Base-by-base conservation (phyloP, 345 rosid species). In the Linum trigynum region DNA sequence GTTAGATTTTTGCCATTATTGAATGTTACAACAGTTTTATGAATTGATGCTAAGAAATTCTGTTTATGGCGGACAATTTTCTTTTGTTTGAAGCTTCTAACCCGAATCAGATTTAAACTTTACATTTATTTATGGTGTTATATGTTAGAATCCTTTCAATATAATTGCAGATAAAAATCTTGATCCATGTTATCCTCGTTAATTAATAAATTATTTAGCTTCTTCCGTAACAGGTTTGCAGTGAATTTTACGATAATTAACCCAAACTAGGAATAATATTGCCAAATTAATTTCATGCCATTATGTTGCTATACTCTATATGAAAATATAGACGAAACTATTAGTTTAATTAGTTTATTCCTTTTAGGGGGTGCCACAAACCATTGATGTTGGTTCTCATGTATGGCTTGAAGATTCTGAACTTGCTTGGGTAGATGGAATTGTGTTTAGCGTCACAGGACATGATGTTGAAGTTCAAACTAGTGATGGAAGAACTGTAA, bases 391-490 rank as follows among this genome's bases (percentile, higher is more conserved):
- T 53, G 95, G 89, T 71, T 75, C 89, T 66, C 90, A 81, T 75
- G 75, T 92, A 45, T 92, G 98, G 98, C 80, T 87, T 69, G 85
- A 59, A 73, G 89, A 89, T 75, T 76, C 83, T 3, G 79, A 83
- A 2, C 55, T 63, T 11, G 91, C 85, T 57, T 92, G 94, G 89
- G 56, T 74, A 50, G 89, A 84, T 75, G 98, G 98, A n/a, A 69
- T 78, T 70, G 92, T 89, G 9, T 45, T 74, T 15, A 78, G 77
- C 39, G 76, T 87, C 14, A 71, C 56, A 62, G 89, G 76, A 65
- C 70, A 78, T 35, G 82, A 86, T 71, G 98, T 86, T 17, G 86
- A 84, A 73, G 69, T 89, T 69, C 78, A 78, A 77, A 81, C 79
- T 35, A 58, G 63, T 61, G 74, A 78, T 68, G 91, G 76, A 42